Evolutionary conservation across 331 rosid species (phyloP).

Genomic region (Telfairia occidentalis): DNA sequence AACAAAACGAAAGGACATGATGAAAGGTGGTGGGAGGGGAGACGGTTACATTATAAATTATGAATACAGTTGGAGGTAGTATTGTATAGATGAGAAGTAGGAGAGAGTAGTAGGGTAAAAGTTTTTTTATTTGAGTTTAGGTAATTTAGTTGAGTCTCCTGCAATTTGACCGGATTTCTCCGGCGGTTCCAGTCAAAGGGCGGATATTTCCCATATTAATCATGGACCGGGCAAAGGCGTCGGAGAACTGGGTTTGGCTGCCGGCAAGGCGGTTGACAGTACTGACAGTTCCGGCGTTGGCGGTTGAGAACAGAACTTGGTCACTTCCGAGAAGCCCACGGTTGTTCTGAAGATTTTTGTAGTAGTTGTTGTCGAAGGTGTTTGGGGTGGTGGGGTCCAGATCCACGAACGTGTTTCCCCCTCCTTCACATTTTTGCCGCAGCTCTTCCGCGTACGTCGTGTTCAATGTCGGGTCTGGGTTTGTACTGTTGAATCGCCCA

Average conservation of each 20-base stretch:
- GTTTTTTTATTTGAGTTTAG: too few species aligned
- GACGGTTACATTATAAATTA: too few species aligned
- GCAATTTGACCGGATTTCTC: slow-evolving; percentile 25
- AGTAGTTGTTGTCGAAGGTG: slow-evolving; percentile 18
- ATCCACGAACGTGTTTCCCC: neutral
- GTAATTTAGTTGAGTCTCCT: neutral
- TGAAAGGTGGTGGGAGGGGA: too few species aligned
- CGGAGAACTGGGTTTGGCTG: slow-evolving; percentile 7
- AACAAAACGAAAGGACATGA: too few species aligned
- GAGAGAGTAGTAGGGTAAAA: too few species aligned
- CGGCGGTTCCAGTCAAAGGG: slow-evolving; percentile 7
- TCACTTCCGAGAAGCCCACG: slow-evolving; percentile 20
- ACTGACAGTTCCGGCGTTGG: neutral
- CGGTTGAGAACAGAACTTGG: slow-evolving; percentile 22
- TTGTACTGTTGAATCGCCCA: neutral
- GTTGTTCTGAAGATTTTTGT: slow-evolving; percentile 5
- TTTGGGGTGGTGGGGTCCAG: slow-evolving; percentile 13
- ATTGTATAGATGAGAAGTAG: too few species aligned
- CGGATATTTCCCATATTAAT: slow-evolving; percentile 24
- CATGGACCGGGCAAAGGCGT: slow-evolving; percentile 20
- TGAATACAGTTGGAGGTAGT: too few species aligned
- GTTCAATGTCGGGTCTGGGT: slow-evolving; percentile 18
- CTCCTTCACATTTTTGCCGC: neutral
- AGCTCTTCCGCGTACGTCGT: slow-evolving; percentile 13
- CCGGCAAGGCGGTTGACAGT: slow-evolving; percentile 7